These are phyloP conservation scores for Wickerhamomyces kurtzmanii DNA, from an alignment of 805 yeast genomes.

Conservation along the genomic window DNA sequence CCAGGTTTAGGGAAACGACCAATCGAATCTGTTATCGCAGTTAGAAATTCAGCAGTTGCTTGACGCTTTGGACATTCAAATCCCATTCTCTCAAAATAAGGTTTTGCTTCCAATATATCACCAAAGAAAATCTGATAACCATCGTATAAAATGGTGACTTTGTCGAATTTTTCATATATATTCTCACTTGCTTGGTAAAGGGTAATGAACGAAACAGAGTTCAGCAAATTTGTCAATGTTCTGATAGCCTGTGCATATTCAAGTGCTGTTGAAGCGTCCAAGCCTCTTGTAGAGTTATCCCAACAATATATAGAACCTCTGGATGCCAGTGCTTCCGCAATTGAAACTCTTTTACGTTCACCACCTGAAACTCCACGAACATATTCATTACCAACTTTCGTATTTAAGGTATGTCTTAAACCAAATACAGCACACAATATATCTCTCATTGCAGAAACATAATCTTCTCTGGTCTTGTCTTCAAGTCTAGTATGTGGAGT, in stretches of 20 bases:
- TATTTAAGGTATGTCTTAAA: slow-evolving; percentile 41
- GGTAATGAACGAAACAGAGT: slow-evolving; percentile 47
- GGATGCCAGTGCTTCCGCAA: slow-evolving; percentile 56
- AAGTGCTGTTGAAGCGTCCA: slow-evolving; percentile 68
- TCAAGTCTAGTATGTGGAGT: slow-evolving; percentile 45
- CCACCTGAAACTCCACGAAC: slow-evolving; percentile 70
- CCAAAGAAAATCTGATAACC: slow-evolving; percentile 53
- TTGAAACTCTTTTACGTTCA: slow-evolving; percentile 67
- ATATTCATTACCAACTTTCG: slow-evolving; percentile 46
- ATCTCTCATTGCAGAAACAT: slow-evolving; percentile 37
- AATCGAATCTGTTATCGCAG: slow-evolving; percentile 49
- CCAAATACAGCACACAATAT: slow-evolving; percentile 35
- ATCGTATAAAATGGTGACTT: slow-evolving; percentile 40
- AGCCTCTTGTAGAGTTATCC: slow-evolving; percentile 73
- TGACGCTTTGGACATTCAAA: slow-evolving; percentile 46
- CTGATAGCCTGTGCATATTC: slow-evolving; percentile 55
- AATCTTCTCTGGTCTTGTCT: too few relatives aligned
- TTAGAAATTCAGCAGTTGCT: slow-evolving; percentile 53
- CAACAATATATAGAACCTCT: slow-evolving; percentile 51
- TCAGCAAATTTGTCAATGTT: slow-evolving; percentile 37
- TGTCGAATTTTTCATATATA: slow-evolving; percentile 43
- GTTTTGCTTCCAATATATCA: slow-evolving; percentile 33
- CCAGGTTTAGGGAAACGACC: slow-evolving; percentile 37
- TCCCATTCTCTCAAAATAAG: slow-evolving; percentile 47
- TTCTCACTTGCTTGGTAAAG: slow-evolving; percentile 53